These are phyloP conservation scores for Penicillium sumatraense DNA, from an alignment of 2,329 filamentous ascomycete genomes.

Conservation along the genomic window DNA sequence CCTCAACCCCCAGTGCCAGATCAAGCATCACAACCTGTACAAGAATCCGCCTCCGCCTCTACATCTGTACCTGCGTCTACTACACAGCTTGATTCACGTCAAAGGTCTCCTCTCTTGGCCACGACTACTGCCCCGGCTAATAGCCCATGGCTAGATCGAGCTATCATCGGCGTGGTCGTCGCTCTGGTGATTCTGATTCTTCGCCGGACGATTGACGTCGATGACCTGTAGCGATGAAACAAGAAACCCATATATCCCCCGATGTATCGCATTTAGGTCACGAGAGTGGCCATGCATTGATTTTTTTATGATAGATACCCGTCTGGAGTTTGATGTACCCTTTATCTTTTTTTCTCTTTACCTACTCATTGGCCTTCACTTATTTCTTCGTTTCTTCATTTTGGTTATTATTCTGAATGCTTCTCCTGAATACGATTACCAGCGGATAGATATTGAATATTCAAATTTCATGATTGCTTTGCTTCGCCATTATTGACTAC, in stretches of 20 bases:
- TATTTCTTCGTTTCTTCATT: not conserved
- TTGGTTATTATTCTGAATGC: not conserved
- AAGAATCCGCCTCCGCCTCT: not conserved
- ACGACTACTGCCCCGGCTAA: slow-evolving; percentile 41
- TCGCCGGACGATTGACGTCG: slow-evolving; percentile 46
- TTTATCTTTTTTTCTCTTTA: no score
- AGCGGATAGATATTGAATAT: slow-evolving; percentile 2
- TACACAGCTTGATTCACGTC: no score
- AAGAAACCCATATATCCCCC: no score
- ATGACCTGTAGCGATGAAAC: slow-evolving; percentile 24
- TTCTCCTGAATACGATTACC: not conserved
- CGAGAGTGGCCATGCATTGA: not conserved
- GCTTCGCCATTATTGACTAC: not conserved
- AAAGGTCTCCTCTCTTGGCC: no score
- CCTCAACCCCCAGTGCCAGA: not conserved
- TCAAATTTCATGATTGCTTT: not conserved
- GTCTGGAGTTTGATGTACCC: slow-evolving; percentile 5
- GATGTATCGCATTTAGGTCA: no score
- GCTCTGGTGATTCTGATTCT: slow-evolving; percentile 72
- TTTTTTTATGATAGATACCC: not conserved
- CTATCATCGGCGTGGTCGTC: slow-evolving; percentile 74
- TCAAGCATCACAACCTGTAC: not conserved
- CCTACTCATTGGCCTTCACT: no score
- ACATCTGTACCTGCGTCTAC: not conserved
- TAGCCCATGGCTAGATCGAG: slow-evolving; percentile 77